Evolutionary conservation across 2,329 filamentous ascomycete genomes (phyloP).

Genomic region (Fusarium sp.): DNA sequence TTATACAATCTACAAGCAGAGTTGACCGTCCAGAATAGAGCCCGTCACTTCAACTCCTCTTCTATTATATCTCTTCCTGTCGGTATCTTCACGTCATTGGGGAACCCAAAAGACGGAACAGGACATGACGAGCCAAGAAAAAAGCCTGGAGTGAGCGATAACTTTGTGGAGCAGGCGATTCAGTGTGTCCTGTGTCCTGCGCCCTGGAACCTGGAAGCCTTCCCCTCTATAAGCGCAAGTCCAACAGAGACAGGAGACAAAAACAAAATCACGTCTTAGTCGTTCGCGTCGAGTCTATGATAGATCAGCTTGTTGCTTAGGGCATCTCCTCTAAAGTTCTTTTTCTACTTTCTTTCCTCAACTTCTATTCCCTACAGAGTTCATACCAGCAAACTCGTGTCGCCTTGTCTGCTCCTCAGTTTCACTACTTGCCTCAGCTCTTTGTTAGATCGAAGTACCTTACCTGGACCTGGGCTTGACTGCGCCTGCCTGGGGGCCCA

Average conservation of each 20-base stretch:
- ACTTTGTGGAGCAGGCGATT: conserved; percentile 16
- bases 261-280: background rate
- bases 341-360: background rate
- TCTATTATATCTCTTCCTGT: background rate
- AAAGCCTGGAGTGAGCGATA: conserved; percentile 10
- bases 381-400: conserved; percentile 4
- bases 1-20: background rate
- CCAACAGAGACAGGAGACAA: conserved; percentile 1
- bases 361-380: background rate
- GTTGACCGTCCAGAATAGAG: background rate
- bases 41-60: background rate
- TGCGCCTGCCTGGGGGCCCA: conserved; percentile 13
- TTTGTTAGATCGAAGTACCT: background rate
- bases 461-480: background rate
- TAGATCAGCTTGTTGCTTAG: background rate
- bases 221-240: conserved; percentile 2
- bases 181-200: conserved; percentile 22
- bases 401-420: background rate
- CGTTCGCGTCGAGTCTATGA: background rate
- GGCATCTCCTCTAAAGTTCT: background rate
- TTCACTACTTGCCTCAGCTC: conserved; percentile 20
- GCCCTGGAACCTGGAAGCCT: background rate
- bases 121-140: conserved; percentile 11
- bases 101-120: background rate
- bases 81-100: conserved; percentile 3